Percentiles rank a stretch among this genome's conserved stretches.
Conservation (phyloP, 2,329 filamentous ascomycete species). For the Paracorniculantispora psalliotae region DNA sequence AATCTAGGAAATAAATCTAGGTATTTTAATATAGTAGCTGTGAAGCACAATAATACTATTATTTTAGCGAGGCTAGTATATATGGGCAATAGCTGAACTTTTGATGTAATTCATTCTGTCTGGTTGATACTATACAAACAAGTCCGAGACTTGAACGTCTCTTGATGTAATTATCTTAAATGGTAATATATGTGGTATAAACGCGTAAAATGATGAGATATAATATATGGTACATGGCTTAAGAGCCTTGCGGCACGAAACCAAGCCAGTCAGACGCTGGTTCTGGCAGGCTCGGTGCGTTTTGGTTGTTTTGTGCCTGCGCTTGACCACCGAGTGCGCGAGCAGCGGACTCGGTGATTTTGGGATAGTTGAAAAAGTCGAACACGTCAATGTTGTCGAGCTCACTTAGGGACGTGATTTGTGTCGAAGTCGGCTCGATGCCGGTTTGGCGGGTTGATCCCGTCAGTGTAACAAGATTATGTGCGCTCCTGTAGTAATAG, state of each 20-base stretch:
- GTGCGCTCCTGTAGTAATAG: slow-evolving; percentile 28
- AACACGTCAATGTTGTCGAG: slow-evolving; percentile 41
- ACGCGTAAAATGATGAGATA: background rate
- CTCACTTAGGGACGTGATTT: slow-evolving; percentile 34
- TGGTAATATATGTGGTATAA: background rate
- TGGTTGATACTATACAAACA: background rate
- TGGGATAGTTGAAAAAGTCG: slow-evolving; percentile 42
- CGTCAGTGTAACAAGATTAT: slow-evolving; percentile 35
- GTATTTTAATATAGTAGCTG: too few species aligned
- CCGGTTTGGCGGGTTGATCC: slow-evolving; percentile 31
- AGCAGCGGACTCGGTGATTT: slow-evolving; percentile 21
- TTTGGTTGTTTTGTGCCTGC: slow-evolving; percentile 19
- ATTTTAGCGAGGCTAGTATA: too few species aligned
- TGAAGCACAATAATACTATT: too few species aligned
- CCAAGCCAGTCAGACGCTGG: slow-evolving; percentile 29
- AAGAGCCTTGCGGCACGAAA: slow-evolving; percentile 13
- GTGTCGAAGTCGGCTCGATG: slow-evolving; percentile 34
- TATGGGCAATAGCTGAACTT: too few species aligned
- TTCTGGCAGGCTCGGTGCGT: slow-evolving; percentile 23
- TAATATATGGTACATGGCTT: background rate
- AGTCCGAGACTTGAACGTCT: background rate
- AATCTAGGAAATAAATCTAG: too few species aligned
- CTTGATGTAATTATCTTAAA: background rate
- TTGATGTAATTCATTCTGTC: background rate
- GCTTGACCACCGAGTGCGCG: slow-evolving; percentile 20